Percentiles rank a stretch among this genome's conserved stretches.
phyloP scores from a whole-genome alignment of 2,329 filamentous ascomycete species.

The Sclerotiophoma versabilis region DNA sequence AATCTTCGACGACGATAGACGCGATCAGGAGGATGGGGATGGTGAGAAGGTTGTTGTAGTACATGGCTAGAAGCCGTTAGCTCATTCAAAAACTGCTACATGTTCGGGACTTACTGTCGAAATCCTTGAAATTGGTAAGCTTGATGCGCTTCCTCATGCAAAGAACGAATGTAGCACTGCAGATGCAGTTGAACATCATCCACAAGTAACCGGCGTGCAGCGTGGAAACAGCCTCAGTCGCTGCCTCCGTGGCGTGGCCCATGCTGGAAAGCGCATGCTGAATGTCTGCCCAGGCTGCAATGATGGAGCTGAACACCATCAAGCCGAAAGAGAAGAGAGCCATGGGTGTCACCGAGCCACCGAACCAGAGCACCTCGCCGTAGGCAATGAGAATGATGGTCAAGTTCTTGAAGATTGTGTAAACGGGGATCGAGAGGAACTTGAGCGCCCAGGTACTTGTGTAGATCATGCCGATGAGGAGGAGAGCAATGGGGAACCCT shows the following conservation, averaged over 20 bases:
- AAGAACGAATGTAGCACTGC: constrained; percentile 86
- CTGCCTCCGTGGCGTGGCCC: constrained; percentile 61
- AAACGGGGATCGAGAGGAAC: constrained; percentile 95
- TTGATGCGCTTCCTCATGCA: constrained; percentile 99
- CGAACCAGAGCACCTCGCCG: constrained; percentile 98
- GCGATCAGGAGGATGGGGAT: constrained; percentile 87
- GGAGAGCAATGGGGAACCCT: constrained; percentile 97
- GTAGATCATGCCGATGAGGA: constrained; percentile 99
- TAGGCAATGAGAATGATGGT: constrained; percentile 99
- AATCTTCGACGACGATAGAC: constrained; percentile 87
- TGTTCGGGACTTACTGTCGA: constrained; percentile 77
- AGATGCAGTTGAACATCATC: constrained; percentile 98
- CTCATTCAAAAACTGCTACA: constrained; percentile 17
- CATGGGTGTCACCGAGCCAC: constrained; percentile 85
- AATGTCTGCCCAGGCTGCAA: constrained; percentile 97
- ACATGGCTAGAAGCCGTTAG: constrained; percentile 77
- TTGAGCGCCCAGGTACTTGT: constrained; percentile 95
- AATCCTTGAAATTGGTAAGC: constrained; percentile 99
- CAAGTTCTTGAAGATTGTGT: constrained; percentile 99
- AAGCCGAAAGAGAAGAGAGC: constrained; percentile 92
- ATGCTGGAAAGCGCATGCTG: constrained; percentile 78
- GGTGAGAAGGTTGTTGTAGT: constrained; percentile 98
- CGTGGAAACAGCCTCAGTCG: constrained; percentile 80
- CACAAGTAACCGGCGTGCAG: constrained; percentile 95
- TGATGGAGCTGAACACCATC: constrained; percentile 93